Evolutionary conservation across 2,329 filamentous ascomycete genomes (phyloP).

Genomic region (Microcyclospora pomicola): DNA sequence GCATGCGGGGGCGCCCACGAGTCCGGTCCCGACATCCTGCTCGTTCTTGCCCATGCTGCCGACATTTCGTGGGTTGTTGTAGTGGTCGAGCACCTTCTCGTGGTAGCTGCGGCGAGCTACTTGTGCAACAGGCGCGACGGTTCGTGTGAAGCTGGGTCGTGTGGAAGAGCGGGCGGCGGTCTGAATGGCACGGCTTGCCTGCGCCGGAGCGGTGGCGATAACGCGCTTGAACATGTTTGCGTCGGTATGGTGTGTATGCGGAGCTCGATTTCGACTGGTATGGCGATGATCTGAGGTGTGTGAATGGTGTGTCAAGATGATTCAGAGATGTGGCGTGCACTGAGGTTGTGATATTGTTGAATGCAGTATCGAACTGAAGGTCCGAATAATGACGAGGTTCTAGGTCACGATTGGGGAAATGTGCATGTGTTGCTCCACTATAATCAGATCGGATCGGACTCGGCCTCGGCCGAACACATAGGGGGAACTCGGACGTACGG

Average conservation of each 20-base stretch:
- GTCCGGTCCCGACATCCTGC: constrained; percentile 71
- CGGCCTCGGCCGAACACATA: too few species aligned
- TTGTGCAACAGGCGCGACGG: constrained; percentile 29
- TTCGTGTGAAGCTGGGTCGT: constrained; percentile 26
- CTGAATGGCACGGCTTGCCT: constrained; percentile 37
- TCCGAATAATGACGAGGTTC: too few species aligned
- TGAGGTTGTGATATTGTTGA: too few species aligned
- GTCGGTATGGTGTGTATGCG: background rate
- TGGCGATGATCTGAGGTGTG: too few species aligned
- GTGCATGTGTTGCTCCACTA: too few species aligned
- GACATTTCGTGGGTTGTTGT: constrained; percentile 65
- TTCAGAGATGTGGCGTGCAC: too few species aligned
- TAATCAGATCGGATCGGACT: too few species aligned
- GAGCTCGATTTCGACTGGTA: too few species aligned
- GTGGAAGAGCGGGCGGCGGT: constrained; percentile 37
- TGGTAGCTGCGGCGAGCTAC: constrained; percentile 41
- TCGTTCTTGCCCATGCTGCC: constrained; percentile 70
- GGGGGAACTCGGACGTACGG: too few species aligned
- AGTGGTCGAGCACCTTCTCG: constrained; percentile 68
- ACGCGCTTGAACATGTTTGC: constrained; percentile 44
- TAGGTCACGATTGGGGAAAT: too few species aligned
- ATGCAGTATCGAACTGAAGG: too few species aligned
- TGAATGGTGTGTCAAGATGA: too few species aligned
- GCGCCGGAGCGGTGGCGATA: constrained; percentile 39
- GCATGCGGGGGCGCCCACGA: constrained; percentile 80